These are phyloP conservation scores for Monosporascus sp. DNA, from an alignment of 2,329 filamentous ascomycete genomes.

Conservation along the genomic window DNA sequence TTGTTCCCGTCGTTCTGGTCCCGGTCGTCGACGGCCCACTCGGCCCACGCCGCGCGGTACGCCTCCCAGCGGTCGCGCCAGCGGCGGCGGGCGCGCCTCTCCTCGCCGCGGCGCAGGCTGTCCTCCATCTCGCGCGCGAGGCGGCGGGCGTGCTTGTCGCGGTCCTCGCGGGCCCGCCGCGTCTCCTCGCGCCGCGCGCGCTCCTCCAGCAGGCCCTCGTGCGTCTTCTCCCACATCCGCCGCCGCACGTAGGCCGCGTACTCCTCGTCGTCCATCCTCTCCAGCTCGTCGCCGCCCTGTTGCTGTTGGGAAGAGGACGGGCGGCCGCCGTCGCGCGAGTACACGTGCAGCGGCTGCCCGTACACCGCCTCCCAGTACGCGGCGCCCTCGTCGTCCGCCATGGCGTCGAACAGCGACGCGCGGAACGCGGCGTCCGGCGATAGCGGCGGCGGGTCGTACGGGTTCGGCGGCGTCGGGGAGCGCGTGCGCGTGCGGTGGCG, in stretches of 20 bases:
- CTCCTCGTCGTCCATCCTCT: conserved; percentile 88
- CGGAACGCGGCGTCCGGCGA: conserved; percentile 76
- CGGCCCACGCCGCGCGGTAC: conserved; percentile 60
- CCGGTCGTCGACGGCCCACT: conserved; percentile 38
- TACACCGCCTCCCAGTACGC: conserved; percentile 96
- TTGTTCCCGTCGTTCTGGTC: neutral
- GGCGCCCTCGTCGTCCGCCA: conserved; percentile 94
- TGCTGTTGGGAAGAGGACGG: conserved; percentile 30
- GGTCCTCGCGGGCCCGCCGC: conserved; percentile 36
- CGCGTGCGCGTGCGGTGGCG: conserved; percentile 28
- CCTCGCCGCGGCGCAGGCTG: conserved; percentile 61
- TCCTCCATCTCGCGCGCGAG: conserved; percentile 63
- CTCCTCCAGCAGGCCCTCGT: conserved; percentile 77
- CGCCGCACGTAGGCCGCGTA: conserved; percentile 80
- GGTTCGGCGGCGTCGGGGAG: conserved; percentile 42
- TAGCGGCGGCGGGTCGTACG: conserved; percentile 41
- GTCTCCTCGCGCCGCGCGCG: conserved; percentile 55
- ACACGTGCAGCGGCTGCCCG: conserved; percentile 86
- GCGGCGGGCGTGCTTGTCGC: conserved; percentile 29
- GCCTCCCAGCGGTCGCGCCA: conserved; percentile 58
- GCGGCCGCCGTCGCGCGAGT: conserved; percentile 41
- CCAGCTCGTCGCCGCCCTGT: conserved; percentile 57
- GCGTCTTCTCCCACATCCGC: conserved; percentile 94
- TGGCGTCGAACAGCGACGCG: conserved; percentile 91
- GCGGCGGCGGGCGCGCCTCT: conserved; percentile 48